Conservation (phyloP, 495 filamentous ascomycete genomes). For the Podospora appendiculata region DNA sequence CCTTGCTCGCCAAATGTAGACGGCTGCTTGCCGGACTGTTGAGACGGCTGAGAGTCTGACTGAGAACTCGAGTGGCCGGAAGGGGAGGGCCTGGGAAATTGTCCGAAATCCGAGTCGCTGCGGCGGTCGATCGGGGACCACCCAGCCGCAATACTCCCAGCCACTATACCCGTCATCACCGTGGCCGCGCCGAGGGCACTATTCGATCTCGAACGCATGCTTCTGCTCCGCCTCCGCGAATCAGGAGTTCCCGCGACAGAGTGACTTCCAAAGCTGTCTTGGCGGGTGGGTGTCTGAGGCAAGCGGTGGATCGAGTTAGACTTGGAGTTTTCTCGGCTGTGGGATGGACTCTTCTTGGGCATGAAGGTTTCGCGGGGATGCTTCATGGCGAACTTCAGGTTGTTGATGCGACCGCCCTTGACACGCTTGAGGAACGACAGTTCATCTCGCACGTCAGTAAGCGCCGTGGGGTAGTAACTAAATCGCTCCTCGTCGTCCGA, state of each 20-base stretch:
- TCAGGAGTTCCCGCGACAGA: constrained; percentile 60
- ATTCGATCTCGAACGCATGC: constrained; percentile 76
- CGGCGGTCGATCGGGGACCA: constrained; percentile 76
- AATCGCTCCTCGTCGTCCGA: constrained; percentile 68
- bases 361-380: constrained; percentile 70
- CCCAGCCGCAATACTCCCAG: constrained; percentile 71
- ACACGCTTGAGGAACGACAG: constrained; percentile 82
- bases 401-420: constrained; percentile 83
- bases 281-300: constrained; percentile 61
- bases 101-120: constrained; percentile 18
- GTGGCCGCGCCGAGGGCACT: constrained; percentile 77
- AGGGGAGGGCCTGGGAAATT: constrained; percentile 11
- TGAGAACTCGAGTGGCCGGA: not conserved
- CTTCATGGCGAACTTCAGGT: constrained; percentile 75
- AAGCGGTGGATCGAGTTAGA: constrained; percentile 49
- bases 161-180: constrained; percentile 82
- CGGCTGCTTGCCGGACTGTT: constrained; percentile 7
- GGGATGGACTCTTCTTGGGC: constrained; percentile 63
- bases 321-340: constrained; percentile 51
- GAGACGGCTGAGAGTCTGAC: constrained; percentile 13
- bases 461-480: constrained; percentile 61
- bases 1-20: constrained; percentile 12
- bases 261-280: constrained; percentile 40
- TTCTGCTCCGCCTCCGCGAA: constrained; percentile 57
- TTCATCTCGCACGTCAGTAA: constrained; percentile 71